phyloP scores from a whole-genome alignment of 1,284 basidiomycete genomes.

The Trametes hirsuta region DNA sequence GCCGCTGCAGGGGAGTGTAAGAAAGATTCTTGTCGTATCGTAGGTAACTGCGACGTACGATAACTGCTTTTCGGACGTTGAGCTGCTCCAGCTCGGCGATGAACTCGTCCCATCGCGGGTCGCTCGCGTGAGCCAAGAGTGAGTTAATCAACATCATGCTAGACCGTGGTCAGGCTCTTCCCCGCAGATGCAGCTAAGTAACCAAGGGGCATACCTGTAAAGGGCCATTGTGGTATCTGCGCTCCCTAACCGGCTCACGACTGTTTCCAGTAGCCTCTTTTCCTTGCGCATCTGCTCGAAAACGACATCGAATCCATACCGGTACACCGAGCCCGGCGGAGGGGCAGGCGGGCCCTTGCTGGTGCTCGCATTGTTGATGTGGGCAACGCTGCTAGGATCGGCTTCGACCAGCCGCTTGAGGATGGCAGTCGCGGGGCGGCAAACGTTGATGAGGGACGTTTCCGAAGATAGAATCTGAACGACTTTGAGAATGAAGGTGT shows the following conservation, averaged over 20 bases:
- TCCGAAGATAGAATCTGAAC: slow-evolving; percentile 82
- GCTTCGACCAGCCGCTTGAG: slow-evolving; percentile 87
- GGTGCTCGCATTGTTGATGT: slow-evolving; percentile 59
- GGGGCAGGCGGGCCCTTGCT: slow-evolving; percentile 54
- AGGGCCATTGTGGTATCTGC: slow-evolving; percentile 85
- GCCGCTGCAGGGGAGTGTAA: slow-evolving; percentile 51
- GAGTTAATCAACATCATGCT: slow-evolving; percentile 93
- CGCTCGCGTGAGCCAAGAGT: slow-evolving; percentile 76
- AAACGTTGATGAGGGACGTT: slow-evolving; percentile 87
- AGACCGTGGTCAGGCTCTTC: slow-evolving; percentile 3
- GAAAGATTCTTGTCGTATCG: not conserved
- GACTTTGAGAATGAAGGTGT: slow-evolving; percentile 75
- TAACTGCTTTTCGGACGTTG: slow-evolving; percentile 83
- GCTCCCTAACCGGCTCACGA: slow-evolving; percentile 78
- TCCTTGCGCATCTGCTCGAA: slow-evolving; percentile 80
- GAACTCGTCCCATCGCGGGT: slow-evolving; percentile 79
- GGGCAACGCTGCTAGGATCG: slow-evolving; percentile 67
- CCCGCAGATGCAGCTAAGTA: no score
- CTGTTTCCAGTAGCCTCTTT: slow-evolving; percentile 68
- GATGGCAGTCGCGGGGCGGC: slow-evolving; percentile 95
- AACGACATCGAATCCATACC: slow-evolving; percentile 84
- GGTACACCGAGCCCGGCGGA: slow-evolving; percentile 70
- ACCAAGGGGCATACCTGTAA: slow-evolving; percentile 61
- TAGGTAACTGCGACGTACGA: slow-evolving; percentile 50
- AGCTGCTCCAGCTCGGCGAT: slow-evolving; percentile 77